Percentiles rank a stretch among this genome's conserved stretches.
phyloP scores from a whole-genome alignment of 1,139 yeast genomes.

The Kodamaea plutei region DNA sequence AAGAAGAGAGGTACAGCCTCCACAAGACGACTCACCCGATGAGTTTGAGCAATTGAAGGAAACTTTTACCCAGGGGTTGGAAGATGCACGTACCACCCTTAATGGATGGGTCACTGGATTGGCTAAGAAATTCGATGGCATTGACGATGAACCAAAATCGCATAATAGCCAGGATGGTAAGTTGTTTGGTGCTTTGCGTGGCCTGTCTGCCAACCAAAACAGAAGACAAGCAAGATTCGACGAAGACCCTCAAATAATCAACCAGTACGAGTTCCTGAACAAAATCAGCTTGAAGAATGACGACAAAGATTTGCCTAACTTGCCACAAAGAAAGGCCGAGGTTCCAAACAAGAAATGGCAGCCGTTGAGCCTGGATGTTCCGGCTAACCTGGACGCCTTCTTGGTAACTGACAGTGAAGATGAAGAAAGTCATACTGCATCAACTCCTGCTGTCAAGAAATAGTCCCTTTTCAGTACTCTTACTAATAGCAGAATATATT shows the following conservation, averaged over 20 bases:
- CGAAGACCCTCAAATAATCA: constrained; percentile 51
- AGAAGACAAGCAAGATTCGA: constrained; percentile 39
- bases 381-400: constrained; percentile 67
- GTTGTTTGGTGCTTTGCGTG: constrained; percentile 48
- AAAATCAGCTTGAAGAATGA: constrained; percentile 48
- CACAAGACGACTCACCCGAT: constrained; percentile 55
- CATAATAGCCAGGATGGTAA: constrained; percentile 22
- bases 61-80: constrained; percentile 69
- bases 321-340: constrained; percentile 22
- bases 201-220: constrained; percentile 33
- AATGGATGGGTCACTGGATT: constrained; percentile 80
- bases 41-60: constrained; percentile 68
- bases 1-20: constrained; percentile 22
- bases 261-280: constrained; percentile 48
- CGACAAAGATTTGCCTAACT: constrained; percentile 38
- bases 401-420: constrained; percentile 78
- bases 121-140: constrained; percentile 49
- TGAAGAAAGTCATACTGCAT: too few relatives aligned
- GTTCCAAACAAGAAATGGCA: constrained; percentile 53
- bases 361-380: constrained; percentile 53
- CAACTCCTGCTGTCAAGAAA: too few relatives aligned
- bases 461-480: too few relatives aligned
- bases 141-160: constrained; percentile 7
- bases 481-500: too few relatives aligned
- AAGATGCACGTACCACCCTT: constrained; percentile 76